Conservation (phyloP, 176 grass and related monocot genomes). For the Thinopyrum elongatum region DNA sequence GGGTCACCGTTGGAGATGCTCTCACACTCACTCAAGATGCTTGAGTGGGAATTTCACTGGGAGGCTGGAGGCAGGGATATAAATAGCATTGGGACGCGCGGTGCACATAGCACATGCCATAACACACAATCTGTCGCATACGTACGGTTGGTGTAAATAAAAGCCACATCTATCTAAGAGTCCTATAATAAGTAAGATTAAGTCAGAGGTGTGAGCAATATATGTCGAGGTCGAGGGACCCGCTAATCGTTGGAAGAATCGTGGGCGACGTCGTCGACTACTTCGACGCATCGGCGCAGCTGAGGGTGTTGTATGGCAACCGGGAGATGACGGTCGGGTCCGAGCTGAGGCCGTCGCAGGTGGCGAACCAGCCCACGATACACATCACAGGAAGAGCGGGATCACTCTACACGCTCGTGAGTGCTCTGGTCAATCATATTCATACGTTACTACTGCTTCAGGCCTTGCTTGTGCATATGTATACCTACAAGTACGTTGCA, state of each 20-base stretch:
- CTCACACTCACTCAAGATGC: background rate
- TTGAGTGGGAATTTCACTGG: background rate
- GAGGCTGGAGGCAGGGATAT: background rate
- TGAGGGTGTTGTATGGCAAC: conserved; percentile 55
- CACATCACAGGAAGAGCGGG: conserved; percentile 43
- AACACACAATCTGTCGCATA: too few relatives aligned
- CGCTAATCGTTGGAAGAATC: conserved; percentile 63
- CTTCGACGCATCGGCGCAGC: conserved; percentile 38
- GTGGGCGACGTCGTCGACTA: conserved; percentile 67
- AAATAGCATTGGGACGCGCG: background rate
- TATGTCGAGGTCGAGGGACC: conserved; percentile 49
- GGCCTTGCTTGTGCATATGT: too few relatives aligned
- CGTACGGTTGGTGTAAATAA: too few relatives aligned
- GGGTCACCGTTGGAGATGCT: too few relatives aligned
- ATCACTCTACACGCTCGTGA: conserved; percentile 75
- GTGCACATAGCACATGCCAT: background rate
- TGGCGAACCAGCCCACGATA: conserved; percentile 50
- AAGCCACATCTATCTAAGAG: too few relatives aligned
- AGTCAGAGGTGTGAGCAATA: background rate
- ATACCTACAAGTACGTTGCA: background rate
- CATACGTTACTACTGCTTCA: too few relatives aligned
- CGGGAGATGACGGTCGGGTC: conserved; percentile 73
- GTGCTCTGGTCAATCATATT: background rate
- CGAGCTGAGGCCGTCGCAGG: conserved; percentile 71
- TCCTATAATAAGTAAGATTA: background rate